Percentiles rank a stretch among this genome's conserved stretches.
Evolutionary conservation across 2,329 filamentous ascomycete genomes (phyloP).

Genomic region (Didymella arachidicola): DNA sequence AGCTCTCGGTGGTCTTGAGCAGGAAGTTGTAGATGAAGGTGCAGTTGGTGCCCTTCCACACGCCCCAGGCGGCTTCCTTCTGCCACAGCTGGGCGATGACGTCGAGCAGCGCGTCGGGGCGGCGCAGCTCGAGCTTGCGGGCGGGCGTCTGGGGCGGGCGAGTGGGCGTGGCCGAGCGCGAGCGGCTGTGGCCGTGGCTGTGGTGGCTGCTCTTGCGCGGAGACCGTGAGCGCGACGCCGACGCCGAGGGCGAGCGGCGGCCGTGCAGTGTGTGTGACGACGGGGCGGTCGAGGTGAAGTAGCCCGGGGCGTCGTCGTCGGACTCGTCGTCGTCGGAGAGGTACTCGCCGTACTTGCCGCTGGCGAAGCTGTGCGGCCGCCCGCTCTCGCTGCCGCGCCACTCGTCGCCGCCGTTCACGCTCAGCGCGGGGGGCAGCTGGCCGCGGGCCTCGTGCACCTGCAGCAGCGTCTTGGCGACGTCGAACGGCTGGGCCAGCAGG

Average conservation of each 20-base stretch:
- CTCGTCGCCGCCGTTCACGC: neutral
- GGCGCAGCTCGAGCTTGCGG: slow-evolving; percentile 74
- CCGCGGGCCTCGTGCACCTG: slow-evolving; percentile 70
- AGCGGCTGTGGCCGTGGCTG: slow-evolving; percentile 47
- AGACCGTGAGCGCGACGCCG: slow-evolving; percentile 40
- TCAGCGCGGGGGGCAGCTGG: slow-evolving; percentile 23
- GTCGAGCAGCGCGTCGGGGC: slow-evolving; percentile 82
- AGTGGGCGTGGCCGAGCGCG: slow-evolving; percentile 48
- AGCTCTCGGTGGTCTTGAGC: slow-evolving; percentile 86
- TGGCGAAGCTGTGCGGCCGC: slow-evolving; percentile 43
- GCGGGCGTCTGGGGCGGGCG: slow-evolving; percentile 52
- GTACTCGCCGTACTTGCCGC: slow-evolving; percentile 52
- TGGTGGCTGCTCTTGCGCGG: slow-evolving; percentile 41
- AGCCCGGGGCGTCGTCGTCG: slow-evolving; percentile 75
- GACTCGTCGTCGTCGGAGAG: slow-evolving; percentile 74
- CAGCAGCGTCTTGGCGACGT: slow-evolving; percentile 92
- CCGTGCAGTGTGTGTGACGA: slow-evolving; percentile 53
- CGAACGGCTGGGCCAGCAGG: slow-evolving; percentile 91
- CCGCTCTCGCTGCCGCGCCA: slow-evolving; percentile 25
- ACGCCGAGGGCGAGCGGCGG: slow-evolving; percentile 28
- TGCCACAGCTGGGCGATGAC: slow-evolving; percentile 88
- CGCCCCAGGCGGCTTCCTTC: slow-evolving; percentile 86
- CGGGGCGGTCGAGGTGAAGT: slow-evolving; percentile 79
- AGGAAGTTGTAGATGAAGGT: slow-evolving; percentile 92
- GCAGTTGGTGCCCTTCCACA: slow-evolving; percentile 93